phyloP scores from a whole-genome alignment of 1,284 basidiomycete species.

The Malassezia restricta region DNA sequence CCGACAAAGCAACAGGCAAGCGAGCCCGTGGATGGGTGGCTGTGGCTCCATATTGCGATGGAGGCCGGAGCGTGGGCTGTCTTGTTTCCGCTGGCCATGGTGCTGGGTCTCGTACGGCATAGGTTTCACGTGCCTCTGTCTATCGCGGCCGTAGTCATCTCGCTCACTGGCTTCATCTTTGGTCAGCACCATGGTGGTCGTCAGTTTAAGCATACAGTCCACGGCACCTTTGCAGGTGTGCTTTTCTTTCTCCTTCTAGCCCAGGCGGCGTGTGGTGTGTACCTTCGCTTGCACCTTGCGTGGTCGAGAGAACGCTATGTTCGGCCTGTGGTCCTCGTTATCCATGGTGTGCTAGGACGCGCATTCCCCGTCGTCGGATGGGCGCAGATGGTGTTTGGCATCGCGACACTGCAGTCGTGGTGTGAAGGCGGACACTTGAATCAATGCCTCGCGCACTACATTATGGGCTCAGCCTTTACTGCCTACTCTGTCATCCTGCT shows the following conservation, averaged over 20 bases:
- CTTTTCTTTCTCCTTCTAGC: conserved; percentile 31
- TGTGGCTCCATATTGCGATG: conserved; percentile 39
- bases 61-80: conserved; percentile 33
- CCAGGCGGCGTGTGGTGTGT: conserved; percentile 67
- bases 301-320: conserved; percentile 55
- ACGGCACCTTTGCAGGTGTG: conserved; percentile 35
- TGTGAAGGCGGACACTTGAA: conserved; percentile 61
- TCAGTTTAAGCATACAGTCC: conserved; percentile 37
- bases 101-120: conserved; percentile 40
- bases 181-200: conserved; percentile 36
- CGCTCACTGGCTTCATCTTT: conserved; percentile 35
- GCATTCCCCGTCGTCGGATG: conserved; percentile 71
- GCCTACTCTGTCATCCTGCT: conserved; percentile 74
- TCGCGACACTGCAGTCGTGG: conserved; percentile 40
- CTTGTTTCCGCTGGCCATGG: conserved; percentile 40
- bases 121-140: conserved; percentile 40
- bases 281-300: conserved; percentile 82
- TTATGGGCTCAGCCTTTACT: conserved; percentile 49
- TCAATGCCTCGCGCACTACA: conserved; percentile 58
- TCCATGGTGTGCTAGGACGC: conserved; percentile 73
- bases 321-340: conserved; percentile 60
- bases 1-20: conserved; percentile 23
- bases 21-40: conserved; percentile 35
- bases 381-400: conserved; percentile 38
- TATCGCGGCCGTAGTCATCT: conserved; percentile 23